A percentile compares a stretch with the other conserved stretches of the same genome.
Conservation (phyloP, 805 yeast species). For the Metschnikowia colocasiae region DNA sequence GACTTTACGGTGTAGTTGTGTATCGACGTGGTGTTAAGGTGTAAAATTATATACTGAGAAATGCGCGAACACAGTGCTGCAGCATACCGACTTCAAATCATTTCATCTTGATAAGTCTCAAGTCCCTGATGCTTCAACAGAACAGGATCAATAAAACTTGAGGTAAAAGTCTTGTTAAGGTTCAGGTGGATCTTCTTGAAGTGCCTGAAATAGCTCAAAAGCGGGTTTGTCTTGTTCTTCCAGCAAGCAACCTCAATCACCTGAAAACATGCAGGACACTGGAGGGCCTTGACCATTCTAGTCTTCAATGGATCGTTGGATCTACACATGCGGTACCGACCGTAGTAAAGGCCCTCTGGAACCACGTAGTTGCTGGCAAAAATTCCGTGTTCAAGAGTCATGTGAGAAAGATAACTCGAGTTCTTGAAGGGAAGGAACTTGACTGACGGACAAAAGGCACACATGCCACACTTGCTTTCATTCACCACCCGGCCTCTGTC, state of each 20-base stretch:
- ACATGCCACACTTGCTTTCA: constrained; percentile 30
- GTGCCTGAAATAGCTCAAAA: constrained; percentile 29
- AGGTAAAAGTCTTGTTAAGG: constrained; percentile 14
- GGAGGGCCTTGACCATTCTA: constrained; percentile 24
- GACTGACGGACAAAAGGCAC: constrained; percentile 30
- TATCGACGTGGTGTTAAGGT: constrained; percentile 4
- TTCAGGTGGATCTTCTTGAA: constrained; percentile 26
- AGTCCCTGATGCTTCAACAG: constrained; percentile 12
- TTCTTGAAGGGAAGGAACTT: constrained; percentile 32
- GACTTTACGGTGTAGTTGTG: not conserved
- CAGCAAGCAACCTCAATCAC: constrained; percentile 29
- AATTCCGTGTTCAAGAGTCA: constrained; percentile 34
- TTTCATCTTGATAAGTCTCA: not conserved
- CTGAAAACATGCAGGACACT: constrained; percentile 27
- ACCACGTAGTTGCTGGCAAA: constrained; percentile 28
- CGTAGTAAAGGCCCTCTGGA: constrained; percentile 31
- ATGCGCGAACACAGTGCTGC: not conserved
- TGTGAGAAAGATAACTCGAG: constrained; percentile 31
- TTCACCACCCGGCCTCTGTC: constrained; percentile 19
- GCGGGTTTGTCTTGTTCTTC: constrained; percentile 26
- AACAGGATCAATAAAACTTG: constrained; percentile 16
- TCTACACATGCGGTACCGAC: constrained; percentile 23
- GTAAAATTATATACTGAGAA: constrained; percentile 2
- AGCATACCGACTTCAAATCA: not conserved
- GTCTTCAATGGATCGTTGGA: constrained; percentile 12